Evolutionary conservation across 495 filamentous ascomycete genomes (phyloP).

Genomic region (Aspergillus carlsbadensis): DNA sequence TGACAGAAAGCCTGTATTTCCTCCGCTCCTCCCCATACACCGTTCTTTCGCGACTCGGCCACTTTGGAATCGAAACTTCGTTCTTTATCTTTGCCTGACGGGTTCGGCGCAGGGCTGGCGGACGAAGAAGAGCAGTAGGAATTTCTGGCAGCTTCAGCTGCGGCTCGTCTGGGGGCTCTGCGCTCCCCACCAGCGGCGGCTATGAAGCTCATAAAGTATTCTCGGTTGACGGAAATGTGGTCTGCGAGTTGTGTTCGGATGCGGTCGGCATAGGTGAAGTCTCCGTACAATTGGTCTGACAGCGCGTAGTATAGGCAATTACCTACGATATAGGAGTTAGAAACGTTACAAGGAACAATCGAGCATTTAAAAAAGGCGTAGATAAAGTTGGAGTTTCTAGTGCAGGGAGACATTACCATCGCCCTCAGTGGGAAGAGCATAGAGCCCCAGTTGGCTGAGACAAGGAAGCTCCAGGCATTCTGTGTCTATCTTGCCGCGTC

Average conservation of each 20-base stretch:
- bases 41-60: constrained; percentile 56
- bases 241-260: constrained; percentile 61
- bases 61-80: constrained; percentile 62
- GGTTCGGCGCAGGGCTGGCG: constrained; percentile 33
- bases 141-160: constrained; percentile 39
- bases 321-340: constrained; percentile 39
- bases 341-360: constrained; percentile 18
- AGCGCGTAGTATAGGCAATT: constrained; percentile 79
- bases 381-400: background rate
- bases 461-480: constrained; percentile 38
- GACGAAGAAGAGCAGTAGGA: constrained; percentile 36
- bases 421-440: constrained; percentile 45
- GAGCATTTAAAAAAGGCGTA: background rate
- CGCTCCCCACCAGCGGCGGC: constrained; percentile 59
- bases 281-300: constrained; percentile 71
- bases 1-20: constrained; percentile 68
- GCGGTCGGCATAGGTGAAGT: constrained; percentile 54
- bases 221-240: constrained; percentile 60
- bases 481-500: constrained; percentile 25
- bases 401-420: constrained; percentile 35
- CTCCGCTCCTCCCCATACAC: constrained; percentile 70
- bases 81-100: constrained; percentile 58
- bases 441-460: constrained; percentile 38
- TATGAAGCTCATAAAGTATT: constrained; percentile 68
- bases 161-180: constrained; percentile 61